A percentile compares a stretch with the other conserved stretches of the same genome.
These are phyloP conservation scores for Camellia japonica DNA, from an alignment of 148 eudicot species.

Conservation along the genomic window DNA sequence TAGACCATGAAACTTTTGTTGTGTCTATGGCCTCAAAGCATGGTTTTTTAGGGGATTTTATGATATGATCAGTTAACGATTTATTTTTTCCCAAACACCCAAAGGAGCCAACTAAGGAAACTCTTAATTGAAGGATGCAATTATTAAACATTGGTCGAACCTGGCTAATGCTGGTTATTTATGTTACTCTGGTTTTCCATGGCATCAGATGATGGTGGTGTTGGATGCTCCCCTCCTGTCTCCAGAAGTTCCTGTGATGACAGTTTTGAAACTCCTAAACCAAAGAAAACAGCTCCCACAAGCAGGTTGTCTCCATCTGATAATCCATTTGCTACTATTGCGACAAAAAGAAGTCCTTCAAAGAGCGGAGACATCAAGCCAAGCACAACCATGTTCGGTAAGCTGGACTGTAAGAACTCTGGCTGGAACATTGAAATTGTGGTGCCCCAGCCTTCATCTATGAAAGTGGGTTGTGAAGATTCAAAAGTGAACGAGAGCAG, in stretches of 20 bases:
- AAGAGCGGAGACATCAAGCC: conserved; percentile 28
- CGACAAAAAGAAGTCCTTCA: conserved; percentile 29
- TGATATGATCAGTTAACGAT: background rate
- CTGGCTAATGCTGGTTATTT: background rate
- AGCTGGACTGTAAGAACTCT: conserved; percentile 27
- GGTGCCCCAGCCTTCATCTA: conserved; percentile 27
- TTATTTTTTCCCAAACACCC: background rate
- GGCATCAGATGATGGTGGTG: conserved; percentile 41
- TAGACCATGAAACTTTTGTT: background rate
- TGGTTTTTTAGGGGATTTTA: background rate
- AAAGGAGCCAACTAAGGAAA: background rate
- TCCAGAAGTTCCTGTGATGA: conserved; percentile 29
- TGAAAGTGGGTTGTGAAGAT: conserved; percentile 22
- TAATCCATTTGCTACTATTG: conserved; percentile 19
- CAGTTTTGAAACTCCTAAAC: conserved; percentile 44
- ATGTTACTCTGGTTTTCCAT: conserved; percentile 15
- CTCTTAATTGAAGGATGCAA: background rate
- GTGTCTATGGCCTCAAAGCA: background rate
- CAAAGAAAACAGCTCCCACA: conserved; percentile 38
- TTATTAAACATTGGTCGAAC: background rate
- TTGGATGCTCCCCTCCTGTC: conserved; percentile 37
- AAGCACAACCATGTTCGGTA: conserved; percentile 22
- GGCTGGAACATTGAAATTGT: conserved; percentile 39
- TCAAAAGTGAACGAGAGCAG: too few relatives aligned
- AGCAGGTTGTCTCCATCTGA: conserved; percentile 35